Base-by-base conservation (phyloP, 139 green algal genomes). In the Zygnema cylindricum region DNA sequence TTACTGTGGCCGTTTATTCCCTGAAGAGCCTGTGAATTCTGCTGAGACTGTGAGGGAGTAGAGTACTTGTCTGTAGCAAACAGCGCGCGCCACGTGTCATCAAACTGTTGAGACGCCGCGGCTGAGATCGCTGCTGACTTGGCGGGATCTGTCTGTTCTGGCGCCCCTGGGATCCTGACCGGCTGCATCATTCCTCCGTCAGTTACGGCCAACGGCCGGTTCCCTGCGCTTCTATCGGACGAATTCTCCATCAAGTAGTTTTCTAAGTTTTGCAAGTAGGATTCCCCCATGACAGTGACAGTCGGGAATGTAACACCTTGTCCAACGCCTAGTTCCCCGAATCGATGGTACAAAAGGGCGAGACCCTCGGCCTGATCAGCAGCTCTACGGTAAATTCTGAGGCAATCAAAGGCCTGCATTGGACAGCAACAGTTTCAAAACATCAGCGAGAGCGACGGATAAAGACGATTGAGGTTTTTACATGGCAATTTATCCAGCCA, bases 241-340 rank as follows among this genome's bases (percentile, higher is more conserved):
- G 36, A 11, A 41, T 79, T 16, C 16, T 79, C 71, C 38, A 43
- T 16, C 36, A 84, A 49, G 32, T 84, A 84, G 33, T 84, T 2
- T 54, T 84, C 76, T 54, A 84, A 54, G 32, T 38, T 84, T 43
- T 33, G 36, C 30, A 84, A 2, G 76, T 84, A 84, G 2, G 76
- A 43, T 2, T 39, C 76, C 2, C 76, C 76, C 1, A 84, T 84
- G 76, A 39, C 7, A 43, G 32, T 3, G 2, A 84, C 76, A 11
- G 23, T 69, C 2, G 76, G 76, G 36, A 84, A 84, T 23, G 1
- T 33, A 2, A 84, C 3, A 3, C 76, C 76, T 2, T 3, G 30
- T 43, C 76, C 76, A 16, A 84, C n/a, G 25, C 71, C 71, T 16
- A 79, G 11, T 43, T 79, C 16, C 7, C 71, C 71, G 21, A 40